Base-by-base conservation (phyloP, 2,329 filamentous ascomycete genomes). In the Blumeria hordei region DNA sequence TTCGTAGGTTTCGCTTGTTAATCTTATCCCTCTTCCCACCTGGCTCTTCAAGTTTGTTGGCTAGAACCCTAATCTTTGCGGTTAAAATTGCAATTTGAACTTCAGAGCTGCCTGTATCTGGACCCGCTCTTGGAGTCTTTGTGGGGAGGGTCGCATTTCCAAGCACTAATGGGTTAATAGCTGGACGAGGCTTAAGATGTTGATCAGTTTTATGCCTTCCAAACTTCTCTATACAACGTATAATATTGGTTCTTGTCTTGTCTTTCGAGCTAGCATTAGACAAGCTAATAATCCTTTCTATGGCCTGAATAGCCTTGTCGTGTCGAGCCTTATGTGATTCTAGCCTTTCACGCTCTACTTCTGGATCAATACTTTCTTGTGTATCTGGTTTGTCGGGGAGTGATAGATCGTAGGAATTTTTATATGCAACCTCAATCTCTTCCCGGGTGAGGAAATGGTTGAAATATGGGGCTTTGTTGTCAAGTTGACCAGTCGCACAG, bases 31-130 rank as follows among this genome's bases (percentile, higher is more conserved):
- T 87, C 67, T 83, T 78, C 5, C 83, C 85, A 61, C 72, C 69
- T 57, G 79, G 76, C 44, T 71, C 74, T 64, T 83, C 74, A 54
- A 94, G 69, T 60, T 82, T 80, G 61, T 83, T 74, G 14, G 84
- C 81, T 53, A 98, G 68, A 28, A 83, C 80, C 59, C 86, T 75
- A 66, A 98, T 98, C 75, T 95, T 96, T 56, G 87, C 78, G 3
- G 92, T 98, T 66, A 98, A 69, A 62, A 98, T 93, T 49, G 88
- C 88, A 60, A 93, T 87, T 72, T 98, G 92, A n/a, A 98, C 93
- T 70, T 98, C 92, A 6, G 86, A 86, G 62, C 86, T 94, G 37
- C 92, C 92, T 0, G 90, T 98, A 66, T 98, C 92, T 5, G 83
- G 84, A 0, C 92, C 92, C n/a, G 81, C 79, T 35, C 93, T 82